Percentiles rank a stretch among this genome's conserved stretches.
Evolutionary conservation across 495 filamentous ascomycete genomes (phyloP).

Genomic region (Staphylotrichum longicolle): DNA sequence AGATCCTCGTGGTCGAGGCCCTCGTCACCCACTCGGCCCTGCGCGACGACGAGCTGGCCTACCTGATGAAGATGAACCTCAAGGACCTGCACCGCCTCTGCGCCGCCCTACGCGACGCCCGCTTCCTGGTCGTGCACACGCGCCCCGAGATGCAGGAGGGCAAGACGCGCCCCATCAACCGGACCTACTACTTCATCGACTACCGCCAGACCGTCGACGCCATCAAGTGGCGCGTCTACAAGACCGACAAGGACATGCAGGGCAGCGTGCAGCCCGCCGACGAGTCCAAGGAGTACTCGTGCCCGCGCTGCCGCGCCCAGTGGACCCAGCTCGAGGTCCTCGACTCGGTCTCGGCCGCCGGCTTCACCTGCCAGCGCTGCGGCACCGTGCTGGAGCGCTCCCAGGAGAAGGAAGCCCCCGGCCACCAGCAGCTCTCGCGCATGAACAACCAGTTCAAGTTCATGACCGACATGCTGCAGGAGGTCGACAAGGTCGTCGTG

Average conservation of each 20-base stretch:
- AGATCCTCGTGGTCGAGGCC: constrained; percentile 88
- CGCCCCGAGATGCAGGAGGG: constrained; percentile 76
- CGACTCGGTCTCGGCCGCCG: constrained; percentile 61
- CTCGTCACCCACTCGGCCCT: constrained; percentile 86
- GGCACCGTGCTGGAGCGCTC: constrained; percentile 65
- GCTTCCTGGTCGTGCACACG: constrained; percentile 79
- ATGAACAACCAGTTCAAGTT: constrained; percentile 84
- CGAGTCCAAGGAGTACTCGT: constrained; percentile 89
- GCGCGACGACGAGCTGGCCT: constrained; percentile 81
- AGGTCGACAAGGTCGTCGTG: constrained; percentile 78
- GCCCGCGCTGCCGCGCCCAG: constrained; percentile 71
- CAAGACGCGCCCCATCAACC: constrained; percentile 73
- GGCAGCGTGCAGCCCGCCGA: constrained; percentile 70
- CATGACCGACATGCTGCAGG: constrained; percentile 78
- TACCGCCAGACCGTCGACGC: constrained; percentile 92
- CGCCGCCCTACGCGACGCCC: constrained; percentile 77
- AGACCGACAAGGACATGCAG: constrained; percentile 80
- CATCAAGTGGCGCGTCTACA: constrained; percentile 90
- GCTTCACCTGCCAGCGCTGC: constrained; percentile 85
- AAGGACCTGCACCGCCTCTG: constrained; percentile 89
- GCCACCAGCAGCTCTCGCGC: constrained; percentile 85
- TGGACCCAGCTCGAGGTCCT: constrained; percentile 86
- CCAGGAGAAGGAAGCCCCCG: constrained; percentile 58
- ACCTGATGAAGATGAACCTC: constrained; percentile 77
- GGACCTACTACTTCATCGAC: constrained; percentile 96